Conservation (phyloP, 163 green algal species). For the Scenedesmus sp. region DNA sequence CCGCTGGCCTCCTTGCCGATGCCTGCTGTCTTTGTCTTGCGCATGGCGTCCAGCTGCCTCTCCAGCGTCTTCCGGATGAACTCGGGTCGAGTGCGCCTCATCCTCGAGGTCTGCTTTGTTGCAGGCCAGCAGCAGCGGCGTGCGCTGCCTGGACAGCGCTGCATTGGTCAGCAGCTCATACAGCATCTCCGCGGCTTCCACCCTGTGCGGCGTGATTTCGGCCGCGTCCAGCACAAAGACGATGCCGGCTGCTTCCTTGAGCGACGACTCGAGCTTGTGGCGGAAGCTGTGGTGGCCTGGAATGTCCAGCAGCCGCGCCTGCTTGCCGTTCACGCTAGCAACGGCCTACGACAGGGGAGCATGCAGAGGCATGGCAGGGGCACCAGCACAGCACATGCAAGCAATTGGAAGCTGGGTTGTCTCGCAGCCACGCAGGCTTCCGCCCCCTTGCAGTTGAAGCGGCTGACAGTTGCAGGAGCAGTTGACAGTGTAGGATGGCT, state of each 20-base stretch:
- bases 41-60: slow-evolving; percentile 74
- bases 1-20: slow-evolving; percentile 53
- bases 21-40: slow-evolving; percentile 63
- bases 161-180: slow-evolving; percentile 70
- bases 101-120: slow-evolving; percentile 75
- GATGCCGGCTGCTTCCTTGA: slow-evolving; percentile 63
- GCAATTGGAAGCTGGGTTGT: background rate
- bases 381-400: background rate
- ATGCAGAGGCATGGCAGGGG: background rate
- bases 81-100: slow-evolving; percentile 67
- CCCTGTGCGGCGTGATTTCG: slow-evolving; percentile 65
- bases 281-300: slow-evolving; percentile 64
- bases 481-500: background rate
- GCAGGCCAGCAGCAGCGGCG: slow-evolving; percentile 70
- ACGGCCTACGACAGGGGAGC: background rate
- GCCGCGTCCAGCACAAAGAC: slow-evolving; percentile 71
- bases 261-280: slow-evolving; percentile 41
- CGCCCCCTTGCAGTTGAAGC: background rate
- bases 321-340: slow-evolving; percentile 1
- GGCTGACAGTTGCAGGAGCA: background rate
- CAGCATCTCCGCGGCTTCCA: slow-evolving; percentile 72
- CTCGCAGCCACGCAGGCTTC: background rate
- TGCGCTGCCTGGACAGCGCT: slow-evolving; percentile 33
- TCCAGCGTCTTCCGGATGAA: slow-evolving; percentile 72
- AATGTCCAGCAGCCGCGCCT: slow-evolving; percentile 62